Evolutionary conservation across 2,329 filamentous ascomycete genomes (phyloP), one percentile per base, ranked within the genome.

Genomic region (Colletotrichum neosansevieriae): DNA sequence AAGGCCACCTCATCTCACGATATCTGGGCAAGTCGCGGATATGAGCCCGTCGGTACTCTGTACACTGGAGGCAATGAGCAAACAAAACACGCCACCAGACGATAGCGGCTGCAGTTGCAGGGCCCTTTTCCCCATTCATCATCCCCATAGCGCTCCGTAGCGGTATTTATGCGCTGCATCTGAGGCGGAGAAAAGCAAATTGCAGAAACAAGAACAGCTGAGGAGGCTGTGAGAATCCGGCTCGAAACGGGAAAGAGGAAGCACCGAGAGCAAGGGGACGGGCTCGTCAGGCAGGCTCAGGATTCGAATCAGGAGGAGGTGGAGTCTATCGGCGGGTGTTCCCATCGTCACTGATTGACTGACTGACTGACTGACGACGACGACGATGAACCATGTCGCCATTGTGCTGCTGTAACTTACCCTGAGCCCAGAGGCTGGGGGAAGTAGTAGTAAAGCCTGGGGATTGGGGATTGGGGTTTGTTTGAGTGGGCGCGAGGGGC

Each of bases 211-310:
- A 24, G 57, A 54, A 62, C n/a, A 32, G 58, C 38, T 44, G 53
- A 49, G 32, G 42, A 50, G 61, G 36, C 54, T 65, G 61, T 65
- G 54, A 34, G 54, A 68, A 59, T 68, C 54, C 34, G n/a, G 17
- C 7, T 68, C 34, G 32, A 32, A 40, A 58, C 58, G 32, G 65
- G 60, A 51, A 59, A 65, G 65, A 65, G 54, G 54, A 47, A 68
- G 47, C 45, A 64, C 65, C 38, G 45, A 58, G 60, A 17, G 29
- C 29, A 60, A 13, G 36, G 29, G 29, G 7, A 29, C 29, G 6
- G 29, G 29, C 6, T 29, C 29, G 29, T 29, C 29, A 29, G 29
- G 29, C 29, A 29, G 29, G 50, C n/a, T n/a, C 21, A 21, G 21
- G 21, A 17, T 49, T 6, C 4, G 29, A 6, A 29, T 29, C 29